A percentile compares a stretch with the other conserved stretches of the same genome.
These are phyloP conservation scores for Colletotrichum tropicicola DNA, from an alignment of 2,329 filamentous ascomycete species.

Conservation along the genomic window DNA sequence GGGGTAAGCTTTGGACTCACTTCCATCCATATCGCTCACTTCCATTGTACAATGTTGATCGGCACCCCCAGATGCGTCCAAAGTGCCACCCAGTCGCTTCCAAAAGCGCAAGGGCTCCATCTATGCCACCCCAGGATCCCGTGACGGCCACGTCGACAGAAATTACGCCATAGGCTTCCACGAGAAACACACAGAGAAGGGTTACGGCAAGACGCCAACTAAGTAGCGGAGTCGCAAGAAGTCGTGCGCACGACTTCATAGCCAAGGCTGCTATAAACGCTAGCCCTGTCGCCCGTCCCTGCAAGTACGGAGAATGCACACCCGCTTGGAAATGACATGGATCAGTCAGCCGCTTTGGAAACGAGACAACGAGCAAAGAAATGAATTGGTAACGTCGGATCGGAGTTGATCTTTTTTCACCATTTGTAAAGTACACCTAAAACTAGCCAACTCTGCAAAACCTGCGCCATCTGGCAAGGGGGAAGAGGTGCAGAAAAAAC, in stretches of 20 bases:
- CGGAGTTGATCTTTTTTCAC: not conserved
- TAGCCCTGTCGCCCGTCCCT: too few relatives aligned
- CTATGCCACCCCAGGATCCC: conserved; percentile 70
- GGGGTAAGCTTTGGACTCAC: conserved; percentile 48
- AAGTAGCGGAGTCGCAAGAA: conserved; percentile 6
- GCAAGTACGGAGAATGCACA: too few relatives aligned
- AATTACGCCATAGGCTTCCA: conserved; percentile 69
- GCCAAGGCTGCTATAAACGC: too few relatives aligned
- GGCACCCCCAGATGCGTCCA: conserved; percentile 63
- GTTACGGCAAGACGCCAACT: conserved; percentile 45
- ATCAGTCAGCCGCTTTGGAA: not conserved
- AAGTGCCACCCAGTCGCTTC: conserved; percentile 73
- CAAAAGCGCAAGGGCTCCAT: conserved; percentile 76
- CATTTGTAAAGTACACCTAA: conserved; percentile 19
- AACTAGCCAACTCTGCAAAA: conserved; percentile 4
- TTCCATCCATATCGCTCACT: too few relatives aligned
- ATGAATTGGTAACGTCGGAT: not conserved
- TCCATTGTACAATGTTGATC: too few relatives aligned
- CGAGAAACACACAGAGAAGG: conserved; percentile 65
- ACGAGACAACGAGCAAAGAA: not conserved
- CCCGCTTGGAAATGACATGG: too few relatives aligned
- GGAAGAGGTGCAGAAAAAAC: too few relatives aligned
- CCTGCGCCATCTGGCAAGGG: too few relatives aligned
- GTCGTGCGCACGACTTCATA: too few relatives aligned
- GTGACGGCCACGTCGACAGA: conserved; percentile 70